Percentiles rank a stretch among this genome's conserved stretches.
Evolutionary conservation across 1,139 yeast genomes (phyloP).

Genomic region (Taphrina pruni): DNA sequence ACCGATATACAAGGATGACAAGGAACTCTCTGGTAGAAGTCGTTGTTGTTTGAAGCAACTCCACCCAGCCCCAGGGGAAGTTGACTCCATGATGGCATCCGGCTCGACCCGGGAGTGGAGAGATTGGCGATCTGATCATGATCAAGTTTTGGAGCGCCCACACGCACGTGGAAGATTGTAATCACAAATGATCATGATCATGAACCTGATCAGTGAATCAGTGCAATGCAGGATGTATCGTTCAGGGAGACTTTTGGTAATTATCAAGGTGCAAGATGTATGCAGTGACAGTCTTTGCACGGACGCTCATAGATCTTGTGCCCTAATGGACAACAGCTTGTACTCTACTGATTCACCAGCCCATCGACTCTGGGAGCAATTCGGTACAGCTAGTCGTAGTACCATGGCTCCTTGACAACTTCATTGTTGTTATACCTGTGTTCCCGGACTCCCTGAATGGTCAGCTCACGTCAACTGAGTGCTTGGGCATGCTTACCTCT

Average conservation of each 20-base stretch:
- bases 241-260: no score
- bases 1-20: no score
- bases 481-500: constrained; percentile 52
- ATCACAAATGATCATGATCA: no score
- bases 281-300: no score
- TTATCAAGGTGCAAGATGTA: no score
- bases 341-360: no score
- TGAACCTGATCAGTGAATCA: no score
- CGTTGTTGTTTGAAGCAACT: constrained; percentile 3
- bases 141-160: not conserved
- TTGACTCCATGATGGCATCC: constrained; percentile 5
- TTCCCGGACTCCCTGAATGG: constrained; percentile 73
- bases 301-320: no score
- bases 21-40: not conserved
- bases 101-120: constrained; percentile 25
- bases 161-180: not conserved
- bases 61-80: no score
- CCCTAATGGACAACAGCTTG: no score
- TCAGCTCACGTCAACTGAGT: not conserved
- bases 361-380: no score
- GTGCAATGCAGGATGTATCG: no score
- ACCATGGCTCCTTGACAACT: constrained; percentile 77
- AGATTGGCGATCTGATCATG: not conserved
- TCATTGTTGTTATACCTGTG: constrained; percentile 70
- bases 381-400: constrained; percentile 43